Evolutionary conservation across 768 basidiomycete species (phyloP).

Genomic region (Trametes punicea): DNA sequence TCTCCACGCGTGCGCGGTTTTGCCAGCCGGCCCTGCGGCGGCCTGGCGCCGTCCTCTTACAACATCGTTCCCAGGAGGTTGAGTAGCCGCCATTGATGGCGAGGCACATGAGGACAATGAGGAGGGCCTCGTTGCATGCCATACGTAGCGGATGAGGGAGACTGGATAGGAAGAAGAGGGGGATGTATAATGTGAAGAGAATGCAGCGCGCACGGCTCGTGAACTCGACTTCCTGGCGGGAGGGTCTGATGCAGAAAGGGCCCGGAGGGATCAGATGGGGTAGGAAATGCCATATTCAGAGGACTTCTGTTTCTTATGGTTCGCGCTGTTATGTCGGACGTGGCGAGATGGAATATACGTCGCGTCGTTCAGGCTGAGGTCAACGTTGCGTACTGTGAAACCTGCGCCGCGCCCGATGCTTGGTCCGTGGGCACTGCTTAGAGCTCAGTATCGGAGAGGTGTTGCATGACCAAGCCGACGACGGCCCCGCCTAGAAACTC

Average conservation of each 20-base stretch:
- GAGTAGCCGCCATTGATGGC: constrained; percentile 2
- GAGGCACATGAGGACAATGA: constrained; percentile 16
- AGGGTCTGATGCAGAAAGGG: constrained; percentile 2
- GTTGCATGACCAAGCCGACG: neutral
- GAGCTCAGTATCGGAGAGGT: too few species aligned
- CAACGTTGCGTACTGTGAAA: neutral
- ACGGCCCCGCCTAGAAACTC: neutral
- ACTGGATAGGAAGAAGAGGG: neutral
- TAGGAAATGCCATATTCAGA: neutral
- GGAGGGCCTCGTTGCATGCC: constrained; percentile 18
- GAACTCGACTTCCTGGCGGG: too few species aligned
- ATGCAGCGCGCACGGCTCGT: too few species aligned
- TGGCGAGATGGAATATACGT: neutral
- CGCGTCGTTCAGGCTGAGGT: neutral
- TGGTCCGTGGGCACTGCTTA: neutral
- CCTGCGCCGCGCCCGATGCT: too few species aligned
- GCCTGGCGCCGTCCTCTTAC: neutral
- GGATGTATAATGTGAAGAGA: neutral
- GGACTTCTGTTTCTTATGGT: constrained; percentile 4
- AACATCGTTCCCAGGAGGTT: neutral
- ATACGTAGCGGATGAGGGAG: constrained; percentile 9
- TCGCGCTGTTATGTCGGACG: neutral
- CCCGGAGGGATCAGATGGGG: neutral
- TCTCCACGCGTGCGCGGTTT: too few species aligned
- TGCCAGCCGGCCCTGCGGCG: too few species aligned